phyloP scores from a whole-genome alignment of 345 rosid genomes.

The Dipteronia sinensis region DNA sequence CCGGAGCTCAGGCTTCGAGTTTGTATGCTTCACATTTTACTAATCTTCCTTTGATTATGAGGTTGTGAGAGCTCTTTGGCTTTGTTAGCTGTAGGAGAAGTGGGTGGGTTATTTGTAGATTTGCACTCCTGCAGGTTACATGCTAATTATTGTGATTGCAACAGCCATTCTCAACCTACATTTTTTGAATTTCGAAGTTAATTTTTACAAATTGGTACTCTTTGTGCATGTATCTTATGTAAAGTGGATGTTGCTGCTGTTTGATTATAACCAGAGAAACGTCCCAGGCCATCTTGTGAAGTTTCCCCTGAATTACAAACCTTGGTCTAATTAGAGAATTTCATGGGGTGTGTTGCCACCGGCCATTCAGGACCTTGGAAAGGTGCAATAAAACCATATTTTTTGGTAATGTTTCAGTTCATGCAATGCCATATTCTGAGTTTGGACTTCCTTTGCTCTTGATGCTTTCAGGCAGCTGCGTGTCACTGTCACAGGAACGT shows the following conservation, averaged over 20 bases:
- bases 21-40: neutral
- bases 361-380: slow-evolving; percentile 39
- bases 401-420: slow-evolving; percentile 8
- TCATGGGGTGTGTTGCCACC: slow-evolving; percentile 38
- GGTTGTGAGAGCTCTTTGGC: too few species aligned
- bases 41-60: too few species aligned
- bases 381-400: slow-evolving; percentile 25
- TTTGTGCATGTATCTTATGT: slow-evolving; percentile 18
- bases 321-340: slow-evolving; percentile 37
- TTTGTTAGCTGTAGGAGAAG: neutral
- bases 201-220: neutral
- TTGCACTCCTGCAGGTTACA: neutral
- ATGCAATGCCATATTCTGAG: slow-evolving; percentile 10
- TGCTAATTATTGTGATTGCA: neutral
- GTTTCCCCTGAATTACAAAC: slow-evolving; percentile 33
- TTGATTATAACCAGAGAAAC: slow-evolving; percentile 16
- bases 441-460: neutral
- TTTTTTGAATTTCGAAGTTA: neutral
- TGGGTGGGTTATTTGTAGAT: neutral
- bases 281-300: slow-evolving; percentile 26
- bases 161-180: neutral
- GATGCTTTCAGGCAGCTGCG: slow-evolving; percentile 37
- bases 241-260: slow-evolving; percentile 28
- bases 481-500: slow-evolving; percentile 34
- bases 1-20: too few species aligned